Base-by-base conservation (phyloP, 441 rosid genomes). In the Hura crepitans region DNA sequence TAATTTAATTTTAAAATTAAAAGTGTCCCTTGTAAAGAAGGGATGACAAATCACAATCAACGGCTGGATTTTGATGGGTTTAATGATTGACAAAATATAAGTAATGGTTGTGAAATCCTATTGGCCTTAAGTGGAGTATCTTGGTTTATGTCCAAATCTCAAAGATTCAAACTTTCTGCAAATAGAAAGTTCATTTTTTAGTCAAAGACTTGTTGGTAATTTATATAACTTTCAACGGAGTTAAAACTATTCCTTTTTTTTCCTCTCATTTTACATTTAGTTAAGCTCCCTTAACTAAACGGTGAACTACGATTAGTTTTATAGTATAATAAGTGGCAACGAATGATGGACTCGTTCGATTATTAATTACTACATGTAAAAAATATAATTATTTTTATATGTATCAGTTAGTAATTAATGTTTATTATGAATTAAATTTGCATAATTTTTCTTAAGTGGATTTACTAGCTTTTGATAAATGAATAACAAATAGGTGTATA, bases 171-270 rank as follows among this genome's bases (percentile, higher is more conserved):
- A 62, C 61, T 62, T 71, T 51, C 74, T 71, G 31, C 5, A 62
- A 62, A 62, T 23, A 51, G 45, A 63, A 59, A 62, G 61, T 53
- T 0, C 6, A 46, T 17, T 30, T 6, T 58, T 65, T 58, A 46
- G 77, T 71, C 77, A 82, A 77, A 64, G 49, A 39, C 66, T 54
- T 28, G 14, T n/a, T 11, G 27, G 37, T 62, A 65, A 62, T 10
- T 20, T 51, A 7, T 27, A 15, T 23, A n/a, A n/a, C n/a, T n/a
- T n/a, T n/a, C n/a, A n/a, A n/a, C n/a, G n/a, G n/a, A n/a, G n/a
- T n/a, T n/a, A 62, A 6, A 43, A 47, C 66, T 74, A 11, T 23
- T 61, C 14, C 22, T 39, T 23, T 18, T 33, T 4, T 31, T 49
- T 63, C 27, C 33, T 57, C 1, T n/a, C 22, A 30, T 14, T 47